Base-by-base conservation (phyloP, 2,329 filamentous ascomycete species). In the Ascochyta clinopodiicola region DNA sequence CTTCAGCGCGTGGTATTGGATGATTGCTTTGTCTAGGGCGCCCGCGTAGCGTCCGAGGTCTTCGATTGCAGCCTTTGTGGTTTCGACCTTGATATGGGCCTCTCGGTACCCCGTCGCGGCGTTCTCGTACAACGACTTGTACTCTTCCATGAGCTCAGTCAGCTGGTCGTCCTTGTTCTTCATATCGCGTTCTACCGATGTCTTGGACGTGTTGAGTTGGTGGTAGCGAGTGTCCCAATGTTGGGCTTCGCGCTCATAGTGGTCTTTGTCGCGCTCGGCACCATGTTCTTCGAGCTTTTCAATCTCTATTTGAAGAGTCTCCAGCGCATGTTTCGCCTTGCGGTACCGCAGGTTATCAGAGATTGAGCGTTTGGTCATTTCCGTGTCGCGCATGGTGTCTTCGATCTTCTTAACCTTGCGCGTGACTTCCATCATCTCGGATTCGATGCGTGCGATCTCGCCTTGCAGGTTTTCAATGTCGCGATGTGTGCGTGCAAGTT, bases 1-100 rank as follows among this genome's bases (percentile, higher is more conserved):
- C 81, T 99, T 99, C 72, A 96, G 80, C 27, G 88, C 85, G 79
- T 99, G 95, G 72, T 94, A 99, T 69, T 91, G 91, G 91, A 99
- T 97, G 70, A 99, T 96, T 42, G 95, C 96, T 71, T 95, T 92
- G 80, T 98, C 94, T 12, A 99, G 84, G 7, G 95, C 95, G 9
- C 86, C 83, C 38, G 86, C 84, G 72, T 96, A 98, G 36, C 91
- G 89, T 6, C 84, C 89, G 32, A 99, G 81, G 72, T 99, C 95
- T 53, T 96, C 92, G 50, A 96, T 91, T 2, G 92, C 94, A 3
- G 93, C 94, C 75, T 93, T 96, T 44, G 92, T 97, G 0, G 93
- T 96, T 78, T 88, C 91, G 1, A 96, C 91, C 64, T 90, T 89
- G 79, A 98, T 92, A 73, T 96, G 91, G 6, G 90, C 85, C 78